Conservation (phyloP, 192 early-diverging fungal genomes). For the Phlyctochytrium arcticum region DNA sequence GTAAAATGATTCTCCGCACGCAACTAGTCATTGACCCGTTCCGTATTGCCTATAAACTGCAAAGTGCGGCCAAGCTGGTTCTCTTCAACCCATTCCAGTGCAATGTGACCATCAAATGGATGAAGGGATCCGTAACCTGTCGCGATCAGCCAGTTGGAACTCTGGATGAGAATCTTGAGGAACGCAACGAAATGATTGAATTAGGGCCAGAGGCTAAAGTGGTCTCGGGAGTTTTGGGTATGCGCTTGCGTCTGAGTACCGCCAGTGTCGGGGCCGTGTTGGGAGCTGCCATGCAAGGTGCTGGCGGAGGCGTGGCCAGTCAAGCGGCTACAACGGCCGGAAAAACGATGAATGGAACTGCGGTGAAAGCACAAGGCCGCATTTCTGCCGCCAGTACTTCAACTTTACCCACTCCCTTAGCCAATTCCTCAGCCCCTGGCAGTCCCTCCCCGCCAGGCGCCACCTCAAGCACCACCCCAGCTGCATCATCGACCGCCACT, state of each 20-base stretch:
- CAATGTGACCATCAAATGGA: constrained; percentile 19
- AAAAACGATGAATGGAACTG: too few species aligned
- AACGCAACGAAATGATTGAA: not conserved
- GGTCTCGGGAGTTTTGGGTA: constrained; percentile 10
- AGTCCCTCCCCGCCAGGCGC: too few species aligned
- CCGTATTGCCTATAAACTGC: constrained; percentile 1
- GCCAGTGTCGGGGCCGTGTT: constrained; percentile 9
- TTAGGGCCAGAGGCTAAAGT: not conserved
- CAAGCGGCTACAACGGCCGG: too few species aligned
- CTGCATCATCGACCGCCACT: not conserved
- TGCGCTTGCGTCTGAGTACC: constrained; percentile 4
- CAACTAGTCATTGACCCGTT: constrained; percentile 23
- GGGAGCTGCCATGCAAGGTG: constrained; percentile 2
- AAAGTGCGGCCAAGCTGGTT: constrained; percentile 4
- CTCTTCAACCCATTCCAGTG: constrained; percentile 17
- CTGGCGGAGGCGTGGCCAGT: too few species aligned
- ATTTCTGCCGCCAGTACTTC: too few species aligned
- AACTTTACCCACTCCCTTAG: too few species aligned
- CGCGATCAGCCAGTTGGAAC: constrained; percentile 8
- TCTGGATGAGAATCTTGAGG: constrained; percentile 12
- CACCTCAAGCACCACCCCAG: not conserved
- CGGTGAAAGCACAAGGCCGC: not conserved
- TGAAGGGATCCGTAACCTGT: constrained; percentile 19
- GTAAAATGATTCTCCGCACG: constrained; percentile 20
- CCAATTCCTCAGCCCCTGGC: not conserved